Evolutionary conservation across 495 filamentous ascomycete genomes (phyloP), one percentile per base, ranked within the genome.

Genomic region (Penicillium arizonense): DNA sequence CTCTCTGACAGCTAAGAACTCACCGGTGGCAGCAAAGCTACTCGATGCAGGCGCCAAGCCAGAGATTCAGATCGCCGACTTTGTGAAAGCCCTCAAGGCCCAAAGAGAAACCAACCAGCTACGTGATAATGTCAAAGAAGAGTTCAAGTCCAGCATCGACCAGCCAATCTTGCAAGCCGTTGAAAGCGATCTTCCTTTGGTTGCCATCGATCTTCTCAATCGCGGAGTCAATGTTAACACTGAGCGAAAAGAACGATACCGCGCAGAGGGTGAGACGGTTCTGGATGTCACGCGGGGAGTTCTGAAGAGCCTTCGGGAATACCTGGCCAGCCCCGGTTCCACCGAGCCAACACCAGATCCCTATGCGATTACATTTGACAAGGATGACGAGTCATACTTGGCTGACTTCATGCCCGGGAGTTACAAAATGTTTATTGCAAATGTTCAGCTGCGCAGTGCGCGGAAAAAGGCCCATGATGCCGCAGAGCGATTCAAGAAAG

Each of bases 121-220:
- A 21, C 39, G 18, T 23, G 30, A 44, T 13, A 45, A 62, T 2
- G 81, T 81, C 38, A 50, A 76, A 40, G 56, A 61, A 1, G 24
- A 41, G 1, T 84, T 77, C 59, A 42, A 72, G 1, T 16, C 58
- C 8, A 47, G 48, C 12, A 47, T 74, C 0, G 64, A 75, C 21
- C 87, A 90, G 60, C 87, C 87, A 1, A 66, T 90, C 30, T 59
- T 88, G 3, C 43, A 76, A 5, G 87, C 87, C 0, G 69, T 86
- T 3, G 47, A 67, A 1, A 74, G 72, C 5, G 58, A 78, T 9
- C 59, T 82, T 33, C 82, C 82, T 0, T 57, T 72, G 3, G 41
- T 81, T 11, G 84, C 80, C 5, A 50, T 83, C 4, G 73, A 80
- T 18, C 69, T 92, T 4, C 59, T 91, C 1, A 64, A 74, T 24